Evolutionary conservation across 345 rosid species (phyloP).

Genomic region (Eucalyptus albens): DNA sequence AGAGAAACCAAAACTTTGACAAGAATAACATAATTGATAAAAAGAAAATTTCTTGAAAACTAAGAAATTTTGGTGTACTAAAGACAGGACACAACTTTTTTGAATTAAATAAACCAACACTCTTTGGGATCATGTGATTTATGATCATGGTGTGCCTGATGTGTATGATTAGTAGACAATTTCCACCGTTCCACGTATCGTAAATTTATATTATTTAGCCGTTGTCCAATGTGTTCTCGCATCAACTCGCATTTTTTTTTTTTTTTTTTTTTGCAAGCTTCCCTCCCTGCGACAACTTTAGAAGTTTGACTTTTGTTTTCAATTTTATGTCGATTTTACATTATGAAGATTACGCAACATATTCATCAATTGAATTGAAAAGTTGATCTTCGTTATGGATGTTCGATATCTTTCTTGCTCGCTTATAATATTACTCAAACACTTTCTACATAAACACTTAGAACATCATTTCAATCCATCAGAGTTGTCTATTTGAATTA

Average conservation of each 20-base stretch:
- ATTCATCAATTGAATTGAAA: background rate
- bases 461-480: background rate
- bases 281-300: background rate
- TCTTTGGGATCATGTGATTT: background rate
- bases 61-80: background rate
- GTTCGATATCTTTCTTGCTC: background rate
- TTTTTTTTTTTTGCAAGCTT: background rate
- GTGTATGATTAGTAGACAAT: background rate
- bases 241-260: background rate
- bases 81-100: background rate
- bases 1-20: background rate
- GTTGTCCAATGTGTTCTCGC: background rate
- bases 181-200: background rate
- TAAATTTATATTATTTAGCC: background rate
- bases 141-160: background rate
- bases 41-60: background rate
- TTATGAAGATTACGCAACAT: background rate
- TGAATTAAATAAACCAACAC: background rate
- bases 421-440: background rate
- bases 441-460: background rate
- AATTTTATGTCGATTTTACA: background rate
- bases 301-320: background rate
- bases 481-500: background rate
- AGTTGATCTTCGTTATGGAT: background rate
- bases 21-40: background rate